These are phyloP conservation scores for Vitis rupestris DNA, from an alignment of 164 flowering plant genomes.

Conservation along the genomic window DNA sequence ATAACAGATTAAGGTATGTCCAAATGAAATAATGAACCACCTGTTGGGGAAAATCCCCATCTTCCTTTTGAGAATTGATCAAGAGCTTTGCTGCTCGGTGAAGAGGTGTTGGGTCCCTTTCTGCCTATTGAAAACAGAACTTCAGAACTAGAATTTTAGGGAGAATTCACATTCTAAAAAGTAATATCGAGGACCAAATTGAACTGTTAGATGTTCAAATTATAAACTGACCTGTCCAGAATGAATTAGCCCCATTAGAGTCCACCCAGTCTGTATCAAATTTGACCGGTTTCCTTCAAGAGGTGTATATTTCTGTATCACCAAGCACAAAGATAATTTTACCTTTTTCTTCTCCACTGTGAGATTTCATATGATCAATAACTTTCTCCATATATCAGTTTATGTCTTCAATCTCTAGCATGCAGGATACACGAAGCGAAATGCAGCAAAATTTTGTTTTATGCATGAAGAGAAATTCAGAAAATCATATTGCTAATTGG, in stretches of 20 bases:
- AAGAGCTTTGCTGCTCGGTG: conserved; percentile 45
- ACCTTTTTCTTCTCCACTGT: no score
- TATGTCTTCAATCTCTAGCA: no score
- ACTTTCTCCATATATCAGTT: no score
- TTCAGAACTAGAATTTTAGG: no score
- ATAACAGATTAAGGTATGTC: no score
- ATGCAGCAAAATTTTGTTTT: no score
- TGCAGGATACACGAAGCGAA: no score
- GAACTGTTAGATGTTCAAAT: no score
- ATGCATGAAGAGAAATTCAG: no score
- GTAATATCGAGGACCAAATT: background rate
- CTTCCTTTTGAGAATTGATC: conserved; percentile 46
- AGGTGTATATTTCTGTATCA: conserved; percentile 28
- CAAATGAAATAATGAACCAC: conserved; percentile 8
- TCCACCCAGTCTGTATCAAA: conserved; percentile 41
- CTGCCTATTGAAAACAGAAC: conserved; percentile 20
- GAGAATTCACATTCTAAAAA: no score
- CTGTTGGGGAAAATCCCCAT: conserved; percentile 55
- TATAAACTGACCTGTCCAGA: conserved; percentile 44
- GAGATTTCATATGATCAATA: no score
- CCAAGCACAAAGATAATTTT: background rate
- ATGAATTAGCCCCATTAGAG: conserved; percentile 45
- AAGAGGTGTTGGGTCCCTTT: conserved; percentile 45
- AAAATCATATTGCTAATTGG: no score
- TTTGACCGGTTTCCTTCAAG: conserved; percentile 41